Evolutionary conservation across 1,284 basidiomycete species (phyloP), one percentile per base, ranked within the genome.

Genomic region (Kwoniella shivajii): DNA sequence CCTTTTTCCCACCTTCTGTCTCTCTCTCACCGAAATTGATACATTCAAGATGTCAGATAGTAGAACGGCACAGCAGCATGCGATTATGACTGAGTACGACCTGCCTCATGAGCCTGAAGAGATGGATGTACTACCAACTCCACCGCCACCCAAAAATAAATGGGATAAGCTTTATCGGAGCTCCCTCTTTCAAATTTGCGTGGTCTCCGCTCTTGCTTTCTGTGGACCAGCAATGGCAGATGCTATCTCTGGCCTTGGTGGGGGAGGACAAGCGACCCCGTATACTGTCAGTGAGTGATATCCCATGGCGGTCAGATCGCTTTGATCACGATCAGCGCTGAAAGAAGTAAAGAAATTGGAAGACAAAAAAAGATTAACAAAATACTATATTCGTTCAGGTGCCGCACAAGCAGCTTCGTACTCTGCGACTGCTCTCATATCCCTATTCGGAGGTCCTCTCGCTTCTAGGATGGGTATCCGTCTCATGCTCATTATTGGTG

Each of bases 401-500:
- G 54, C 54, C n/a, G 54, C 58, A 10, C 42, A 42, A 30, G 42
- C 34, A n/a, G 58, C 58, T 9, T 27, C 26, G 10, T 60, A 60
- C 42, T 60, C 42, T 22, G 58, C 54, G 13, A 49, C 50, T 4
- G 54, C 54, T 24, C 13, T 56, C 20, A 60, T 58, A 26, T 61
- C 51, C 22, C 52, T 61, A 5, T 33, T 61, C 26, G 60, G 60
- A 20, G 60, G 60, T 31, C 56, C 60, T 22, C 24, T 61, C 9
- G 60, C 52, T 4, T 54, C 51, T 2, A 18, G 52, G 11, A 57
- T 61, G 46, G 60, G 60, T 46, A 57, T 58, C 47, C 43, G 49
- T 14, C 11, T 18, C 30, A 55, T 54, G 56, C 47, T 66, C 11
- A 59, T 67, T 27, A 13, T 60, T 29, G 65, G 65, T 42, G 61